Evolutionary conservation across 1,284 basidiomycete species (phyloP).

Genomic region (Cutaneotrichosporon cutaneum): DNA sequence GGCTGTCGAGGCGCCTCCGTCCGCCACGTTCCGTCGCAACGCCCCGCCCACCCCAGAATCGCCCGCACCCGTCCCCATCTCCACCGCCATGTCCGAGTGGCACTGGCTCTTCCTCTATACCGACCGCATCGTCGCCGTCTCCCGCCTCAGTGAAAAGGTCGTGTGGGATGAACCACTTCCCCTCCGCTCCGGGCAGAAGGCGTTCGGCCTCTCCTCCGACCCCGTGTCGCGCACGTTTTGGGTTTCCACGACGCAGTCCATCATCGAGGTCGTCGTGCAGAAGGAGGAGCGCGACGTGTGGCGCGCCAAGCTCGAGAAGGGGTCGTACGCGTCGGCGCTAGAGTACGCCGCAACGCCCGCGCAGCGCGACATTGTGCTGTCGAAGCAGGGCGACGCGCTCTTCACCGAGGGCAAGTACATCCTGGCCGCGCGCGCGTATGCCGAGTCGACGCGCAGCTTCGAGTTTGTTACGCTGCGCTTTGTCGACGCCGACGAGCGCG

Average conservation of each 20-base stretch:
- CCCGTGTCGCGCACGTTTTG: slow-evolving; percentile 87
- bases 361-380: slow-evolving; percentile 82
- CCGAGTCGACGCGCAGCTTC: slow-evolving; percentile 81
- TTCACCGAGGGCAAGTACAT: slow-evolving; percentile 81
- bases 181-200: slow-evolving; percentile 64
- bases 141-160: slow-evolving; percentile 74
- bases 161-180: slow-evolving; percentile 82
- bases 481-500: slow-evolving; percentile 84
- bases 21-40: slow-evolving; percentile 48
- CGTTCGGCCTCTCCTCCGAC: slow-evolving; percentile 74
- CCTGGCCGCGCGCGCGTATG: slow-evolving; percentile 87
- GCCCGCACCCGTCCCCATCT: slow-evolving; percentile 59
- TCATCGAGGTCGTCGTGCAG: slow-evolving; percentile 82
- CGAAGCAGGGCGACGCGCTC: slow-evolving; percentile 79
- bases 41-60: slow-evolving; percentile 38
- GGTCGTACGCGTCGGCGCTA: slow-evolving; percentile 73
- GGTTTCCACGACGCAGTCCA: slow-evolving; percentile 85
- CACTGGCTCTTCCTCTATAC: slow-evolving; percentile 86
- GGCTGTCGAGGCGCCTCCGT: slow-evolving; percentile 55
- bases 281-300: slow-evolving; percentile 95
- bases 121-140: slow-evolving; percentile 75
- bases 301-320: slow-evolving; percentile 81
- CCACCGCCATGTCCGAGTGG: slow-evolving; percentile 84
- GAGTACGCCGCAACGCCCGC: slow-evolving; percentile 74
- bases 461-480: slow-evolving; percentile 92